These are phyloP conservation scores for Trametes elegans DNA, from an alignment of 768 basidiomycete genomes.

Conservation along the genomic window DNA sequence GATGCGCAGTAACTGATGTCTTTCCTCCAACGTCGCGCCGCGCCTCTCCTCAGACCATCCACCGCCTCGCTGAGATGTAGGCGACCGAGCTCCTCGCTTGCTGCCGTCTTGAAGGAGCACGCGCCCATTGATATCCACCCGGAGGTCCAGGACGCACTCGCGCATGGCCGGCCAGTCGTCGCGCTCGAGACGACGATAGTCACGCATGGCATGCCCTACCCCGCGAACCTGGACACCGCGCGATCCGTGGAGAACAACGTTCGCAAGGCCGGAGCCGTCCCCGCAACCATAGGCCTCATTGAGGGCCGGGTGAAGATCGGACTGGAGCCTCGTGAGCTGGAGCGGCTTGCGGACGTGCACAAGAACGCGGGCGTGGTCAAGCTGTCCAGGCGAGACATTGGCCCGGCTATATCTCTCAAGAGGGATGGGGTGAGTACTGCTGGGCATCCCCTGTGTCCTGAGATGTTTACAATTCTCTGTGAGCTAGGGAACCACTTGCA, in stretches of 20 bases:
- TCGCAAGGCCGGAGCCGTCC: constrained; percentile 70
- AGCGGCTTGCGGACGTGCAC: constrained; percentile 57
- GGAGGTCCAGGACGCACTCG: constrained; percentile 81
- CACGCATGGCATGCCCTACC: constrained; percentile 89
- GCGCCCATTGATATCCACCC: constrained; percentile 65
- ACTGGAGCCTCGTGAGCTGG: constrained; percentile 60
- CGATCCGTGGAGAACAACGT: constrained; percentile 71
- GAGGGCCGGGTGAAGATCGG: constrained; percentile 87
- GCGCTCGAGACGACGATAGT: constrained; percentile 92
- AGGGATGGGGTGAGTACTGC: constrained; percentile 49
- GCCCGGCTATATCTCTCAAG: constrained; percentile 63
- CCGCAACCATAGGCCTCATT: constrained; percentile 88
- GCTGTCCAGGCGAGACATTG: constrained; percentile 80
- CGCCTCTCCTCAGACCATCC: constrained; percentile 11
- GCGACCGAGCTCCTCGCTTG: constrained; percentile 20
- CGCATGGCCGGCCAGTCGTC: constrained; percentile 64
- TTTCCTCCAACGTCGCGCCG: constrained; percentile 15
- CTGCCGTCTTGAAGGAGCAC: constrained; percentile 22
- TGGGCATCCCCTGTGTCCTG: neutral
- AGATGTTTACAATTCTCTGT: neutral
- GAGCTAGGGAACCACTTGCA: constrained; percentile 62
- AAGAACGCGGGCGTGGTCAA: constrained; percentile 48
- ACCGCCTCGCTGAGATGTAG: neutral
- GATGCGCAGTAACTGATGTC: constrained; percentile 8
- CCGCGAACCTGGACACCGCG: constrained; percentile 71